These are phyloP conservation scores for Primulina eburnea DNA, from an alignment of 257 asterid genomes.

Conservation along the genomic window DNA sequence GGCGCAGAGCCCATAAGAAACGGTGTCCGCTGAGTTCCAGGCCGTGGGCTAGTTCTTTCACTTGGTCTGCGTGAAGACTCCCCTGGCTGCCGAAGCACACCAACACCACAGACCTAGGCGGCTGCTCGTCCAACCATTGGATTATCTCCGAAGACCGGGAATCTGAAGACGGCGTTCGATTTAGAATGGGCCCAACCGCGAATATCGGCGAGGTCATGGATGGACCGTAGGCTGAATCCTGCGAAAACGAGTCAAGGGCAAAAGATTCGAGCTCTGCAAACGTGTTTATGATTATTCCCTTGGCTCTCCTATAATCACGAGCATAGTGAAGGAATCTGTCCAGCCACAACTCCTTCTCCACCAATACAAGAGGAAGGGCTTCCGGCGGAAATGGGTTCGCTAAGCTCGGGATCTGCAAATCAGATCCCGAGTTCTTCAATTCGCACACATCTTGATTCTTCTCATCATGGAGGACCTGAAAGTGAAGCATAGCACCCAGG, in stretches of 20 bases:
- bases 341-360: constrained; percentile 41
- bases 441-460: constrained; percentile 34
- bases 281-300: constrained; percentile 49
- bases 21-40: not conserved
- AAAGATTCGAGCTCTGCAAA: constrained; percentile 48
- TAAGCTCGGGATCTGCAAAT: constrained; percentile 40
- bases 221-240: constrained; percentile 24
- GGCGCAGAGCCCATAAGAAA: constrained; percentile 9
- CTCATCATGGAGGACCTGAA: constrained; percentile 58
- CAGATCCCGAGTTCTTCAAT: constrained; percentile 27
- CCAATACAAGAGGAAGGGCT: constrained; percentile 43
- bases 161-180: not conserved
- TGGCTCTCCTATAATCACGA: constrained; percentile 52
- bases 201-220: not conserved
- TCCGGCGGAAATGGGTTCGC: constrained; percentile 38
- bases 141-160: not conserved
- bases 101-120: not conserved
- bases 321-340: constrained; percentile 51
- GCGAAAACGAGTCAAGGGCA: constrained; percentile 38
- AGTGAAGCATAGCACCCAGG: constrained; percentile 58
- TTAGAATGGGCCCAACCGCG: not conserved
- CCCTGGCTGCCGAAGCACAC: not conserved
- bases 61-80: not conserved
- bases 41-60: not conserved
- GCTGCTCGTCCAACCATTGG: not conserved